These are phyloP conservation scores for Amanita fuliginea DNA, from an alignment of 768 basidiomycete species.

Conservation along the genomic window DNA sequence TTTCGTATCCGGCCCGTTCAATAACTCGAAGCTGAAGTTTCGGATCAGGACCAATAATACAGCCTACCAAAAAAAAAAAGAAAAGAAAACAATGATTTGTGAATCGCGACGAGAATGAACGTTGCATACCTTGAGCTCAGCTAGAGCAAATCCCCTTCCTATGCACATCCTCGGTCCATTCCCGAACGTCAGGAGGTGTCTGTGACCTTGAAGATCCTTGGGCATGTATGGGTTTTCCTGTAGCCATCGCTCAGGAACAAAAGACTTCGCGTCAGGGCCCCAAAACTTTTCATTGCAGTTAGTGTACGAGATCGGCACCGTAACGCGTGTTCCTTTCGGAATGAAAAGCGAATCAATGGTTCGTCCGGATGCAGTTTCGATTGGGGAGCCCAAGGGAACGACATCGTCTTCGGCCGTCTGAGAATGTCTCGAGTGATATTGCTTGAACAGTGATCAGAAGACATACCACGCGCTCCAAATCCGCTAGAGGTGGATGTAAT, in stretches of 20 bases:
- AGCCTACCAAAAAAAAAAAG: background rate
- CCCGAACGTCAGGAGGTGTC: conserved; percentile 31
- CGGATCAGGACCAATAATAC: background rate
- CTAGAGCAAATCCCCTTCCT: conserved; percentile 27
- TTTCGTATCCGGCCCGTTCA: no score
- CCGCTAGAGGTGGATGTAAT: conserved; percentile 21
- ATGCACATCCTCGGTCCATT: conserved; percentile 36
- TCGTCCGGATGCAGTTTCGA: conserved; percentile 17
- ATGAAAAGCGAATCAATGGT: conserved; percentile 21
- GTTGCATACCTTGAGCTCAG: conserved; percentile 2
- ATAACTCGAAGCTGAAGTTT: no score
- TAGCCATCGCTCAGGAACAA: conserved; percentile 34
- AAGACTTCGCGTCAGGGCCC: conserved; percentile 32
- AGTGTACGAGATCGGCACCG: conserved; percentile 24
- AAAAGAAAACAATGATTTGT: no score
- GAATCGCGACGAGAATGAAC: background rate
- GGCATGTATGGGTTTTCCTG: conserved; percentile 14
- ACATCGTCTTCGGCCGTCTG: conserved; percentile 28
- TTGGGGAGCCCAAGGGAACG: conserved; percentile 24
- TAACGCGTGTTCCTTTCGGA: conserved; percentile 23
- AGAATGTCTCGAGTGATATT: background rate
- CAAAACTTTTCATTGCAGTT: conserved; percentile 29
- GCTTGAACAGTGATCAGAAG: no score
- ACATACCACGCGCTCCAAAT: conserved; percentile 21
- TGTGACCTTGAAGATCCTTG: conserved; percentile 23